Evolutionary conservation across 176 grass and related monocot species (phyloP), one percentile per base, ranked within the genome.

Genomic region (Puccinellia tenuiflora): DNA sequence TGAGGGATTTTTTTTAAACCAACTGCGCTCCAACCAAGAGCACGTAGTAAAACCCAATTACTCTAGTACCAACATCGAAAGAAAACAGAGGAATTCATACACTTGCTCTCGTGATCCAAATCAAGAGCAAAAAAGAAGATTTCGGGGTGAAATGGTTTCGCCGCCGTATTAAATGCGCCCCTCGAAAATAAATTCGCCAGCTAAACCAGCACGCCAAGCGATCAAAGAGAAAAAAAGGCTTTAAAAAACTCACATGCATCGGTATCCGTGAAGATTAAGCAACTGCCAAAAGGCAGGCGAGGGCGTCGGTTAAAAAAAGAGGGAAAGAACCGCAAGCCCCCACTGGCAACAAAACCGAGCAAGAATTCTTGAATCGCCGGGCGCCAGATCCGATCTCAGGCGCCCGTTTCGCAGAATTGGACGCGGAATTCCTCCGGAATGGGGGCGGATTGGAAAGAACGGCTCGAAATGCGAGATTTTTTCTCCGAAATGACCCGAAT

Each of bases 201-300:
- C 63, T 79, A 92, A 92, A 90, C 87, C 85, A 84, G 87, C 83
- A 84, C 75, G 86, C 73, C 74, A 97, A 81, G 88, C 75, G 88
- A 97, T 92, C 85, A 81, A 80, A 92, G 78, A 94, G 72, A 80
- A 79, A 82, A 79, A 82, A 84, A 63, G 60, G 5, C 29, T 26
- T 86, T 79, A 39, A 30, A 38, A 90, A 90, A 89, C 86, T 90
- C 86, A 89, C 85, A 90, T 90, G 94, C 94, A 92, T 85, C 86
- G 83, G 90, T 85, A 94, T 90, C 90, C 94, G 90, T 94, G 91
- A 92, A 75, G 67, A 91, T 92, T 85, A 97, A 94, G 90, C 81
- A 94, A 94, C 83, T 88, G 76, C 74, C 88, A 88, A 87, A 80
- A 88, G 78, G 79, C 86, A 83, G 68, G 84, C 79, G 57, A 14